These are phyloP conservation scores for Russula abietina DNA, from an alignment of 768 basidiomycete genomes.

Conservation along the genomic window DNA sequence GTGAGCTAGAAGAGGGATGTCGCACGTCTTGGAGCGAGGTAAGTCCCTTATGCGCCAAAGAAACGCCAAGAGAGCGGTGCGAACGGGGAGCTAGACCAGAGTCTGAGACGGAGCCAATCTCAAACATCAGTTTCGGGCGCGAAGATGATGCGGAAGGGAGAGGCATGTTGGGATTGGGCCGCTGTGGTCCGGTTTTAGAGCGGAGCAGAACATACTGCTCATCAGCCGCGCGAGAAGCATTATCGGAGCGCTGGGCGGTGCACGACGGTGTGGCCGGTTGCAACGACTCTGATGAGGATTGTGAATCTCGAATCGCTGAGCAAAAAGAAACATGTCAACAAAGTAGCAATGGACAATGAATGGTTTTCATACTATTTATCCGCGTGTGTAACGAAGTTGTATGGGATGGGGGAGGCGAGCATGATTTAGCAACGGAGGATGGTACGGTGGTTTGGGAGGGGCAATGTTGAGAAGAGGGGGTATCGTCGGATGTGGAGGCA, in stretches of 20 bases:
- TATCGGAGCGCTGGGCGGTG: neutral
- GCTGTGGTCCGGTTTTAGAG: neutral
- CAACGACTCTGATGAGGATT: neutral
- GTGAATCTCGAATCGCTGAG: constrained; percentile 5
- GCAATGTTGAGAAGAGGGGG: neutral
- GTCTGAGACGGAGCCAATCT: constrained; percentile 20
- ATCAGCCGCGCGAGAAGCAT: neutral
- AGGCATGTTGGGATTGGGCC: neutral
- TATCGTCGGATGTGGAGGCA: neutral
- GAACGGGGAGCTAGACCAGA: constrained; percentile 7
- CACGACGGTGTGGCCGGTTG: neutral
- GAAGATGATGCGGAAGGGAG: neutral
- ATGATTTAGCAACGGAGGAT: neutral
- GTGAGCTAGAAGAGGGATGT: constrained; percentile 19
- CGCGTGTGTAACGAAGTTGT: neutral
- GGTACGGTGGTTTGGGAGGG: neutral
- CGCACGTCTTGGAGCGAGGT: constrained; percentile 7
- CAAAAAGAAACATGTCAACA: neutral
- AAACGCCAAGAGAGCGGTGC: neutral
- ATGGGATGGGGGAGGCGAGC: neutral
- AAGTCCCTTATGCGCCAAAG: neutral
- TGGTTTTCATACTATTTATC: constrained; percentile 3
- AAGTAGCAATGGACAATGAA: neutral
- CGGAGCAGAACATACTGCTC: neutral
- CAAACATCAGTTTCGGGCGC: constrained; percentile 1